phyloP scores from a whole-genome alignment of 768 basidiomycete genomes.

The Neoboletus magnificus region DNA sequence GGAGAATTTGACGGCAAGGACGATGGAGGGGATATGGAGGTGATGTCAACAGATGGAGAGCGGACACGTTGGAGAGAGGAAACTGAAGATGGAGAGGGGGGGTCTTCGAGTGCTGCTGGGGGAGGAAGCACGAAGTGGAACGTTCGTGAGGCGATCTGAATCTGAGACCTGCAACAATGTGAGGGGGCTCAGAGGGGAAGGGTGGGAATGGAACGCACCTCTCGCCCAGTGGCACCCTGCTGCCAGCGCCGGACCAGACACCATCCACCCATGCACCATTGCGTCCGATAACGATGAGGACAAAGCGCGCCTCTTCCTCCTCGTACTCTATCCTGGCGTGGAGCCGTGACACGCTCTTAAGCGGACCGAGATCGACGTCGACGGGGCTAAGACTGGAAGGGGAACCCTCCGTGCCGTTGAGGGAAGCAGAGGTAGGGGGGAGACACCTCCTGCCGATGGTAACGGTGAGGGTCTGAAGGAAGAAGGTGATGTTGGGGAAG shows the following conservation, averaged over 20 bases:
- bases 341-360: slow-evolving; percentile 96
- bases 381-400: slow-evolving; percentile 41
- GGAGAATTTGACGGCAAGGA: slow-evolving; percentile 77
- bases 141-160: slow-evolving; percentile 95
- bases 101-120: slow-evolving; percentile 73
- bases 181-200: background rate
- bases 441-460: slow-evolving; percentile 90
- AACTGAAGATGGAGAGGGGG: slow-evolving; percentile 75
- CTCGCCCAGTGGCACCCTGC: slow-evolving; percentile 79
- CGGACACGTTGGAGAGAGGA: slow-evolving; percentile 65
- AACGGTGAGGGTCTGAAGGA: slow-evolving; percentile 91
- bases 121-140: slow-evolving; percentile 97
- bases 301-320: slow-evolving; percentile 83
- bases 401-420: slow-evolving; percentile 45
- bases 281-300: slow-evolving; percentile 87
- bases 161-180: slow-evolving; percentile 66
- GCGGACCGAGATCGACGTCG: slow-evolving; percentile 89
- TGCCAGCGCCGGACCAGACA: slow-evolving; percentile 89
- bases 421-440: slow-evolving; percentile 53
- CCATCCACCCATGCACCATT: slow-evolving; percentile 99
- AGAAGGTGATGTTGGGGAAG: slow-evolving; percentile 94
- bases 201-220: slow-evolving; percentile 47
- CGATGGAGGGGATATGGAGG: slow-evolving; percentile 77
- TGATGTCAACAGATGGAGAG: slow-evolving; percentile 81
- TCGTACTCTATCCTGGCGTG: slow-evolving; percentile 96